These are phyloP conservation scores for Alnus glutinosa DNA, from an alignment of 306 rosid genomes.

Conservation along the genomic window DNA sequence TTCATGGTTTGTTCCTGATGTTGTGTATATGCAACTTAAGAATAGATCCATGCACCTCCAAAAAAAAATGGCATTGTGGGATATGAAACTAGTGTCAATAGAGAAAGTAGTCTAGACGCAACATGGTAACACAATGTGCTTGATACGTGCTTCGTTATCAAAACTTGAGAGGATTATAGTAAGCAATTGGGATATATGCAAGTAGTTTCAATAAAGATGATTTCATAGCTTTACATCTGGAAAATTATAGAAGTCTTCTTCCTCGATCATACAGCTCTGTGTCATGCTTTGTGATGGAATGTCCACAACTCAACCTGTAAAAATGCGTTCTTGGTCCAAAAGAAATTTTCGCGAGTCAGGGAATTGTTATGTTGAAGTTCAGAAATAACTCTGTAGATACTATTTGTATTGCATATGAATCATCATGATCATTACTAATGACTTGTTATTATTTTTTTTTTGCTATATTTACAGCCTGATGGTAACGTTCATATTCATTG, in stretches of 20 bases:
- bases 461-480: conserved; percentile 43
- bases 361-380: not conserved
- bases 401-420: conserved; percentile 18
- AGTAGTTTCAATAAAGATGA: not conserved
- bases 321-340: not conserved
- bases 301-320: not conserved
- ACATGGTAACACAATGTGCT: not conserved
- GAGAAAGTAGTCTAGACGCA: not conserved
- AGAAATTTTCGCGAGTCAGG: not conserved
- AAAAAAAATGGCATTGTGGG: not conserved
- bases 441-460: conserved; percentile 6
- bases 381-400: not conserved
- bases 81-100: not conserved
- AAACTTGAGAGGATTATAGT: not conserved
- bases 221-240: not conserved
- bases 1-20: not conserved
- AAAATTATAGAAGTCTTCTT: no score
- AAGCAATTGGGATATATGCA: not conserved
- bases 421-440: conserved; percentile 11
- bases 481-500: conserved; percentile 76
- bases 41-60: not conserved
- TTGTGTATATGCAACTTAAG: not conserved
- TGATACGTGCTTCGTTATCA: not conserved
- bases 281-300: not conserved
- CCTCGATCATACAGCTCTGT: not conserved